These are phyloP conservation scores for Amauroascus verrucosus DNA, from an alignment of 2,329 filamentous ascomycete genomes.

Conservation along the genomic window DNA sequence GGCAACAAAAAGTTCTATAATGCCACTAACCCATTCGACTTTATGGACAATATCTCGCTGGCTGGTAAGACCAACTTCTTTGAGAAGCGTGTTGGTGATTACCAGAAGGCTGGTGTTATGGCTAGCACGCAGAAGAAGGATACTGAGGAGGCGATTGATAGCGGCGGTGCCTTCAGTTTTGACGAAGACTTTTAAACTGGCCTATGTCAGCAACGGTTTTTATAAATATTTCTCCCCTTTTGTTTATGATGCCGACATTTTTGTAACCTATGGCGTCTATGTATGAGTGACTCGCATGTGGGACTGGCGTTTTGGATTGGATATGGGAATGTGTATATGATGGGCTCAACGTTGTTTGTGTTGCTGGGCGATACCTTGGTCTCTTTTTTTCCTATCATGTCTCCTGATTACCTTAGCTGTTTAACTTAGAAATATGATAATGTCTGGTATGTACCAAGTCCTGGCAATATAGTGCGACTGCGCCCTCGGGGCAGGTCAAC, in stretches of 20 bases:
- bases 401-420: neutral
- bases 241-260: neutral
- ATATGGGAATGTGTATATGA: conserved; percentile 1
- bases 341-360: neutral
- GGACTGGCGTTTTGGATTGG: conserved; percentile 11
- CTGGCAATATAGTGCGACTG: too few relatives aligned
- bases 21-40: conserved; percentile 92
- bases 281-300: conserved; percentile 11
- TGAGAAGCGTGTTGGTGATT: conserved; percentile 98
- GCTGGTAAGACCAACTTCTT: conserved; percentile 99
- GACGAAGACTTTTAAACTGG: conserved; percentile 84
- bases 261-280: conserved; percentile 5
- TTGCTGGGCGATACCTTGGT: conserved; percentile 5
- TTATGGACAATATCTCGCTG: conserved; percentile 99
- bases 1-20: conserved; percentile 94
- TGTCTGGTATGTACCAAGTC: neutral
- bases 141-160: conserved; percentile 32
- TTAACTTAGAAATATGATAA: conserved; percentile 1
- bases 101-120: conserved; percentile 99
- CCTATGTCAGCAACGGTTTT: conserved; percentile 3
- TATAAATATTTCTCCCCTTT: neutral
- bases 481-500: too few relatives aligned
- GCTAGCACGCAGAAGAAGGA: conserved; percentile 71
- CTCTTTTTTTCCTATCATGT: neutral
- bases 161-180: conserved; percentile 70